A percentile compares a stretch with the other conserved stretches of the same genome.
Conservation (phyloP, 2,329 filamentous ascomycete genomes). For the Bipolaris sorokiniana region DNA sequence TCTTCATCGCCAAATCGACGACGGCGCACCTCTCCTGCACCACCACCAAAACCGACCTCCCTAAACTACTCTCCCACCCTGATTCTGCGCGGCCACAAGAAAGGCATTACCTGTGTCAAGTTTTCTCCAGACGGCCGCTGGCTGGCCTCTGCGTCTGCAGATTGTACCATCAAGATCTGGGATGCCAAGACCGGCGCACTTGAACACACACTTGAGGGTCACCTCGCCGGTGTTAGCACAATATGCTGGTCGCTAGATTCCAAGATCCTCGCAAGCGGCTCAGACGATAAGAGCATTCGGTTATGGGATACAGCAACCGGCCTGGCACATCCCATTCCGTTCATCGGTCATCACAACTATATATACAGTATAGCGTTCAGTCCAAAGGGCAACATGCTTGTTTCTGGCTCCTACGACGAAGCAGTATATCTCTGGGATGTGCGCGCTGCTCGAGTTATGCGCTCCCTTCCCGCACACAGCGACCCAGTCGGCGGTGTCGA, state of each 20-base stretch:
- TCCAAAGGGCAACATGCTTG: conserved; percentile 97
- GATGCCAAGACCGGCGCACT: conserved; percentile 76
- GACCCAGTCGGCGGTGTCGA: conserved; percentile 94
- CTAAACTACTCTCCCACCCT: conserved; percentile 74
- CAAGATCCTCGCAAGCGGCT: conserved; percentile 84
- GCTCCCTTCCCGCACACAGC: conserved; percentile 88
- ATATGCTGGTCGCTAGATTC: conserved; percentile 95
- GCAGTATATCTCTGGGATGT: conserved; percentile 98
- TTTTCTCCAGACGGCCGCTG: conserved; percentile 90
- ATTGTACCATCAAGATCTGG: conserved; percentile 92
- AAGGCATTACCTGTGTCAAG: conserved; percentile 80
- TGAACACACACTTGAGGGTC: conserved; percentile 88
- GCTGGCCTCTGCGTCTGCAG: conserved; percentile 86
- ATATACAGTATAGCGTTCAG: conserved; percentile 93
- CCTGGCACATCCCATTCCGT: conserved; percentile 63
- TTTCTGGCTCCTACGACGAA: conserved; percentile 94
- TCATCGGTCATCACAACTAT: conserved; percentile 94
- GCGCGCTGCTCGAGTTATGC: conserved; percentile 83
- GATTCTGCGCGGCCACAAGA: conserved; percentile 76
- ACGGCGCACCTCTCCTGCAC: conserved; percentile 43
- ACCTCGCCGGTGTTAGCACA: conserved; percentile 89
- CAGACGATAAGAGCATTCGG: conserved; percentile 94
- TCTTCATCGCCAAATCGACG: conserved; percentile 25
- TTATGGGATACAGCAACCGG: conserved; percentile 78
- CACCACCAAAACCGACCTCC: conserved; percentile 58